Base-by-base conservation (phyloP, 768 basidiomycete species). In the Russula sp. region DNA sequence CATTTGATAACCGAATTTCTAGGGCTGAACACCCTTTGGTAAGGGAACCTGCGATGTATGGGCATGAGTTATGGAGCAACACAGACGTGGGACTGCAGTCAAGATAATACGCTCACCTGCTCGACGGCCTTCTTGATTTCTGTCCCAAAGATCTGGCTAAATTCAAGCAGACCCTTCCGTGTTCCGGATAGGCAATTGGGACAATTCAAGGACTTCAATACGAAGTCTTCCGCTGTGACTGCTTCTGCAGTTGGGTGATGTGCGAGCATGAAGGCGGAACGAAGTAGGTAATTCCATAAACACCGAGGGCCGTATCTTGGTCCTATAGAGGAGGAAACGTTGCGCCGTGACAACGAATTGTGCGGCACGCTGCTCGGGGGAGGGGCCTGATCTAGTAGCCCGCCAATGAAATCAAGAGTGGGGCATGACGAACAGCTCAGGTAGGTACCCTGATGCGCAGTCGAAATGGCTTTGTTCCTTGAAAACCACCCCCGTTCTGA, bases 231-330 rank as follows among this genome's bases (percentile, higher is more conserved):
- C 18, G 11, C 4, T 16, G 59, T 39, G 22, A 60, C 20, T 3
- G 8, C 50, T 16, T 52, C 42, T 27, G 42, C 42, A 44, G 4
- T 53, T 9, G 59, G 59, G 14, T 60, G 59, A 27, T 18, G 51
- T 45, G 20, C 50, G 22, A 60, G 59, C 32, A 53, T 18, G 42
- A 35, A n/a, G 31, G 32, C 8, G 0, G 51, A 52, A 22, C 51
- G 59, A 52, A 44, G 4, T 4, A 60, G 22, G 40, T 60, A 60
- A n/a, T n/a, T 45, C 59, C 59, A 60, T n/a, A 53, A 2, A 27
- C 42, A 53, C 42, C 31, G 5, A 34, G 51, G 51, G n/a, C 32
- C 57, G 13, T 27, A 32, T 10, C 22, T 6, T 57, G 32, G 45
- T 37, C 27, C 27, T 27, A 27, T 27, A 27, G 27, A 27, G 27